These are phyloP conservation scores for Blastobotrys elegans DNA, from an alignment of 1,139 yeast species.

Conservation along the genomic window DNA sequence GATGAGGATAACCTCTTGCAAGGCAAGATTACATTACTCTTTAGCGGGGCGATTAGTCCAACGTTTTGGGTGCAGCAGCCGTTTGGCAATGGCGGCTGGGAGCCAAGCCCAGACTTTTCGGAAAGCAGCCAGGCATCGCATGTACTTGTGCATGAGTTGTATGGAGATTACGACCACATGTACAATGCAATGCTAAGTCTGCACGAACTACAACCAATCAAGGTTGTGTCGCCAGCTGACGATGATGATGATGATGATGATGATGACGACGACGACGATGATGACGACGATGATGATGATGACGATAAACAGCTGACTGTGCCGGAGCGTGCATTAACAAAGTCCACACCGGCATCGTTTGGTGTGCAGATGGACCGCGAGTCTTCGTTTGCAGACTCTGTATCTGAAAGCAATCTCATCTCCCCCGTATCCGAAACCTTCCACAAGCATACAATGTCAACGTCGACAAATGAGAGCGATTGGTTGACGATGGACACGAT, in stretches of 20 bases:
- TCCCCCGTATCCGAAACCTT: not conserved
- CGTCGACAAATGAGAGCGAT: constrained; percentile 2
- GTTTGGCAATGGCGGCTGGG: not conserved
- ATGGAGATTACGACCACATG: constrained; percentile 25
- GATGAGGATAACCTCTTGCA: not conserved
- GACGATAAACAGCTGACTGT: not conserved
- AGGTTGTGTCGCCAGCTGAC: constrained; percentile 13
- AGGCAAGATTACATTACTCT: not conserved
- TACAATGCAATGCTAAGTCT: constrained; percentile 20
- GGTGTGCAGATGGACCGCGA: not conserved
- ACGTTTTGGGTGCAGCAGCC: not conserved
- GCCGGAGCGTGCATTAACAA: constrained; percentile 16
- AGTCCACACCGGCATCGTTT: constrained; percentile 17
- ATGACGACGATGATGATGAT: not conserved
- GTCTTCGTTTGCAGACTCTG: not conserved
- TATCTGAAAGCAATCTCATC: constrained; percentile 3
- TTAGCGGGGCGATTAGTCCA: not conserved
- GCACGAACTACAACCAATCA: constrained; percentile 24
- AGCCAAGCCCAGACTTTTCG: constrained; percentile 26
- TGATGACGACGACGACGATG: not conserved
- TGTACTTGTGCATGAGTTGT: constrained; percentile 24
- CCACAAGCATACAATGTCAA: not conserved
- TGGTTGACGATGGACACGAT: not conserved
- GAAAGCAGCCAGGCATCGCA: constrained; percentile 28
- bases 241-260: not conserved